Evolutionary conservation across 805 yeast genomes (phyloP).

Genomic region (Candida railenensis): DNA sequence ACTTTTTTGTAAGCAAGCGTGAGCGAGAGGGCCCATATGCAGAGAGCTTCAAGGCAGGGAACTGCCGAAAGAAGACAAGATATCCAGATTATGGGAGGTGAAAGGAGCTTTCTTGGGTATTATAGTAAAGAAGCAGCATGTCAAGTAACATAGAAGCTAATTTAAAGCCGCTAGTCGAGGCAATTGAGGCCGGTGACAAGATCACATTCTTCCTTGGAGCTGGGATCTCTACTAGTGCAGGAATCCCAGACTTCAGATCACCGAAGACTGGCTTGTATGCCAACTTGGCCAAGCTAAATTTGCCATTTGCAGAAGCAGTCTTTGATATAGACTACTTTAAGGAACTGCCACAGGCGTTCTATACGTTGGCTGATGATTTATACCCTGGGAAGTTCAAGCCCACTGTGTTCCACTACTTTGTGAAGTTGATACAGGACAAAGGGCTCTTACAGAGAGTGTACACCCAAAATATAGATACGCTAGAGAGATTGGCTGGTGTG

Average conservation of each 20-base stretch:
- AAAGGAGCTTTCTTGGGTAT: too few species aligned
- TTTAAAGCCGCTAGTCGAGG: conserved; percentile 29
- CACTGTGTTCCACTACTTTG: conserved; percentile 74
- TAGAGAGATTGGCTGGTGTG: conserved; percentile 85
- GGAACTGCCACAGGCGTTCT: conserved; percentile 79
- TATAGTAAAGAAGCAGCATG: too few species aligned
- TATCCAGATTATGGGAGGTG: too few species aligned
- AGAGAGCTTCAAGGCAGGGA: background rate
- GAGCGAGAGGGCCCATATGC: background rate
- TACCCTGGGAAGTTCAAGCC: conserved; percentile 89
- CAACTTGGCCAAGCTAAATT: conserved; percentile 66
- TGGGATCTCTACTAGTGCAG: conserved; percentile 90
- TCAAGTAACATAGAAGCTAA: background rate
- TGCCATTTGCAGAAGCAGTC: conserved; percentile 95
- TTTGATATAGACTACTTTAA: conserved; percentile 84
- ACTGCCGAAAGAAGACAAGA: too few species aligned
- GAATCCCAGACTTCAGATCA: conserved; percentile 93
- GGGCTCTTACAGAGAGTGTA: conserved; percentile 66
- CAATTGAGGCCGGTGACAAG: conserved; percentile 34
- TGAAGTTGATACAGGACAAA: conserved; percentile 66
- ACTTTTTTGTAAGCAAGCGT: background rate
- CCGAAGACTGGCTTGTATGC: conserved; percentile 88
- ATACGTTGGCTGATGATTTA: conserved; percentile 76
- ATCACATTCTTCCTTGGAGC: conserved; percentile 83
- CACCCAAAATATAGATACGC: conserved; percentile 91